A percentile compares a stretch with the other conserved stretches of the same genome.
Conservation (phyloP, 371 early-diverging fungal species). For the Mortierella sp. region DNA sequence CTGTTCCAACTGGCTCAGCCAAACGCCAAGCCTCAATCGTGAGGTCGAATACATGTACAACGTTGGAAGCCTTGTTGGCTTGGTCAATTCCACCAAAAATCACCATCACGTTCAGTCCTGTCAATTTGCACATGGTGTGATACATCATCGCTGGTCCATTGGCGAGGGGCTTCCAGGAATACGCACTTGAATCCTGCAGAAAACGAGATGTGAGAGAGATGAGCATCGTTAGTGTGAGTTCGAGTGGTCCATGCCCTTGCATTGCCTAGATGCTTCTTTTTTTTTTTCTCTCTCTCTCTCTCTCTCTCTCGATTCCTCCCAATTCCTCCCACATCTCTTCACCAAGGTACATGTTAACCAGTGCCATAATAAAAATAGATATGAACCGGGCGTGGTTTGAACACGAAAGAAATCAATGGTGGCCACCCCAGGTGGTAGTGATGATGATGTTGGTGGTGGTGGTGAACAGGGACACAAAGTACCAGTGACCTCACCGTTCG, state of each 20-base stretch:
- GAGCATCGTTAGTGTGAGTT: neutral
- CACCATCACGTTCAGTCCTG: conserved; percentile 39
- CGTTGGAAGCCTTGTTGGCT: conserved; percentile 18
- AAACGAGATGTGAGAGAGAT: neutral
- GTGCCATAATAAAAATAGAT: conserved; percentile 20
- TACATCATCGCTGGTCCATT: conserved; percentile 48
- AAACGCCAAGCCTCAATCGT: conserved; percentile 35
- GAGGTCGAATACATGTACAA: conserved; percentile 38
- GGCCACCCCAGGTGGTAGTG: no score
- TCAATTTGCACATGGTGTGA: conserved; percentile 45
- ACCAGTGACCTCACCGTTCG: no score
- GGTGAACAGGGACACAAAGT: neutral
- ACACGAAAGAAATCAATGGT: conserved; percentile 11
- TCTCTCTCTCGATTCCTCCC: neutral
- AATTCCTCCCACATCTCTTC: neutral
- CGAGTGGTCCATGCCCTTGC: neutral
- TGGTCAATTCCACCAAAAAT: conserved; percentile 53
- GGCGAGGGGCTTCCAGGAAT: conserved; percentile 44
- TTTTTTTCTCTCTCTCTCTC: neutral
- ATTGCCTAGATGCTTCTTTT: neutral
- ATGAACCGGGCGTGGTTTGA: conserved; percentile 4
- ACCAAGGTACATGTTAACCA: neutral
- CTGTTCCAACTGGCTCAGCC: conserved; percentile 20
- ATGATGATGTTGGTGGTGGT: no score
- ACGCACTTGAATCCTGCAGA: conserved; percentile 42